Base-by-base conservation (phyloP, 1,284 basidiomycete genomes). In the Apiotrichum brassicae region DNA sequence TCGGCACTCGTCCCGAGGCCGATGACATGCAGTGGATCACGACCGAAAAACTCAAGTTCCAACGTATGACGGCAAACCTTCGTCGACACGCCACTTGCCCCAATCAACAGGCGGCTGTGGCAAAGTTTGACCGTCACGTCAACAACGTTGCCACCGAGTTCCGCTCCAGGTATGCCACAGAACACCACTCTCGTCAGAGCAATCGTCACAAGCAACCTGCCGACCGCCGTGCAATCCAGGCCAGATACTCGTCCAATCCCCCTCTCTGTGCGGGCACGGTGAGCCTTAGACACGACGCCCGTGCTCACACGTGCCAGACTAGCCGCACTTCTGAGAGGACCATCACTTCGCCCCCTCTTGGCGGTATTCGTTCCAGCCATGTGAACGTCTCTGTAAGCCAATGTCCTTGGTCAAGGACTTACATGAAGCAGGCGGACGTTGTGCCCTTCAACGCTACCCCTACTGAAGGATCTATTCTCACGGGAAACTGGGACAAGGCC, bases 51-150 rank as follows among this genome's bases (percentile, higher is more conserved):
- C 40, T 42, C 40, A 42, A 32, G 40, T 20, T 30, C 5, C n/a
- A 32, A 26, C 25, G 19, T 3, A 23, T 41, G 39, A 41, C 39
- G 4, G 25, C 39, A n/a, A 42, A 42, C 40, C 40, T 42, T 11
- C 40, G 40, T 24, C 28, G 25, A 28, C 25, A 42, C 24, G 26
- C 28, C 11, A 32, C 40, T 30, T 30, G 24, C 5, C 40, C 18
- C 9, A 19, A 19, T 9, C 25, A 41, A 9, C 39, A 23, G 8
- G 40, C 18, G 16, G 28, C 40, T 16, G 40, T 32, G 18, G 26
- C 40, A n/a, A 42, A 22, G 40, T 41, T 41, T 41, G 39, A 41
- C 18, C 39, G 26, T 20, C 39, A 41, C 11, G 39, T 41, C 39
- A 41, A 41, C 18, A 32, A 20, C 18, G 5, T 42, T 20, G 40